A percentile compares a stretch with the other conserved stretches of the same genome.
Evolutionary conservation across 257 asterid genomes (phyloP).

Genomic region (Thymus quinquecostatus): DNA sequence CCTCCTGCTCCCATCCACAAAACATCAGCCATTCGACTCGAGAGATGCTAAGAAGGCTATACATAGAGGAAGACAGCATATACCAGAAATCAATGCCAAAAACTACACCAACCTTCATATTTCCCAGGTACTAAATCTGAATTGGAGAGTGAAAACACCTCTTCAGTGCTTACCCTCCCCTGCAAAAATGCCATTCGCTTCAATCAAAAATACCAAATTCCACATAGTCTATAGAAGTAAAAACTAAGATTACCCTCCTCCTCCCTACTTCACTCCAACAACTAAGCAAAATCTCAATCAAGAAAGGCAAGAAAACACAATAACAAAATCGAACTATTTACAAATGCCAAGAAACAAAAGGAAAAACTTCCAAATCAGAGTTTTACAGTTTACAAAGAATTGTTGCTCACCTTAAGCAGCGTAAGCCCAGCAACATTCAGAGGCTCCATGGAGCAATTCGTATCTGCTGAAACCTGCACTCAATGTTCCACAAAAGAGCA

Average conservation of each 20-base stretch:
- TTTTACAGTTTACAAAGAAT: background rate
- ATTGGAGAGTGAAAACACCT: slow-evolving; percentile 75
- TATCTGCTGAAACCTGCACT: slow-evolving; percentile 55
- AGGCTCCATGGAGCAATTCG: slow-evolving; percentile 61
- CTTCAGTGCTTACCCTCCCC: slow-evolving; percentile 95
- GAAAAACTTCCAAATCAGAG: background rate
- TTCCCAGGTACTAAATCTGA: slow-evolving; percentile 96
- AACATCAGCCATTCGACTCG: slow-evolving; percentile 1
- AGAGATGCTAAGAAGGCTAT: background rate
- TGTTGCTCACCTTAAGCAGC: slow-evolving; percentile 63
- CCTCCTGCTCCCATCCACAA: slow-evolving; percentile 64
- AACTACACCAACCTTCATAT: slow-evolving; percentile 73
- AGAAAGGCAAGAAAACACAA: background rate
- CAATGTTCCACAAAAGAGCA: background rate
- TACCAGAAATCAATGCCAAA: background rate
- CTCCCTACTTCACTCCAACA: slow-evolving; percentile 8
- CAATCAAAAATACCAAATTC: background rate
- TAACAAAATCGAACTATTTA: background rate
- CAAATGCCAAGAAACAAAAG: background rate
- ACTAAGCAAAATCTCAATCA: background rate
- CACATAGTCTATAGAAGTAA: background rate
- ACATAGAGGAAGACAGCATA: background rate
- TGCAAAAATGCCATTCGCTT: slow-evolving; percentile 38
- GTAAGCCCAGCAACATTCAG: slow-evolving; percentile 70
- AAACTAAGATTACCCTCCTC: slow-evolving; percentile 8